Conservation (phyloP, 1,139 yeast genomes). For the Meyerozyma sp. region DNA sequence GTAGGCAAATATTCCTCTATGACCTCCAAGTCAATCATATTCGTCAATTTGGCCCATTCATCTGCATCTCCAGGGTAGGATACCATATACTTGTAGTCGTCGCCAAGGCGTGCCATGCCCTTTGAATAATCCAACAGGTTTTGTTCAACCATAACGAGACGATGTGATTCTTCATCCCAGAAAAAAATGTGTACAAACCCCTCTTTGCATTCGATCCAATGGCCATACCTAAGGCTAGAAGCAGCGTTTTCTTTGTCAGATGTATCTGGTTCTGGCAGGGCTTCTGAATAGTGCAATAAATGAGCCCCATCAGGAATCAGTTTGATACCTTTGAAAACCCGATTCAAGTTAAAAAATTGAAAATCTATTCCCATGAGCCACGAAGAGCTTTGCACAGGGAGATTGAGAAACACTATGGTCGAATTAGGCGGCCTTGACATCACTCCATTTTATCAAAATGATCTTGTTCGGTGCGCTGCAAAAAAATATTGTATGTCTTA, state of each 20-base stretch:
- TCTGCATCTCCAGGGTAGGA: slow-evolving; percentile 16
- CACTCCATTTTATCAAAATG: background rate
- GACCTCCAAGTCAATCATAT: slow-evolving; percentile 15
- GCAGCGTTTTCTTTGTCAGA: slow-evolving; percentile 2
- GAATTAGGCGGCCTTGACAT: slow-evolving; percentile 19
- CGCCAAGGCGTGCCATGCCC: slow-evolving; percentile 14
- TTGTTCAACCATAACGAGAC: slow-evolving; percentile 2
- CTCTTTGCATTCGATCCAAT: slow-evolving; percentile 20
- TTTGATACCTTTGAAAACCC: slow-evolving; percentile 20
- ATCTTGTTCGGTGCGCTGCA: background rate
- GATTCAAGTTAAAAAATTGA: slow-evolving; percentile 20
- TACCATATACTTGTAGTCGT: slow-evolving; percentile 17
- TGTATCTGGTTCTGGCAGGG: slow-evolving; percentile 7
- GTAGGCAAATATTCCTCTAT: slow-evolving; percentile 18
- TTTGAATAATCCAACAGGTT: slow-evolving; percentile 10
- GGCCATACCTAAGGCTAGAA: slow-evolving; percentile 19
- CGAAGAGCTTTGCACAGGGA: slow-evolving; percentile 11
- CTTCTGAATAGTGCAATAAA: slow-evolving; percentile 23
- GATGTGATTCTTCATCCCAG: slow-evolving; percentile 3
- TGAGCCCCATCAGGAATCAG: slow-evolving; percentile 23
- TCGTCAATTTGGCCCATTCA: slow-evolving; percentile 14
- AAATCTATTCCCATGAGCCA: slow-evolving; percentile 26
- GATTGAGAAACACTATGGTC: slow-evolving; percentile 15
- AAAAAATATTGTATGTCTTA: slow-evolving; percentile 6
- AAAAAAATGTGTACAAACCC: slow-evolving; percentile 11